Evolutionary conservation across 2,329 filamentous ascomycete species (phyloP), one percentile per base, ranked within the genome.

Genomic region (Hypoxylon sp.): DNA sequence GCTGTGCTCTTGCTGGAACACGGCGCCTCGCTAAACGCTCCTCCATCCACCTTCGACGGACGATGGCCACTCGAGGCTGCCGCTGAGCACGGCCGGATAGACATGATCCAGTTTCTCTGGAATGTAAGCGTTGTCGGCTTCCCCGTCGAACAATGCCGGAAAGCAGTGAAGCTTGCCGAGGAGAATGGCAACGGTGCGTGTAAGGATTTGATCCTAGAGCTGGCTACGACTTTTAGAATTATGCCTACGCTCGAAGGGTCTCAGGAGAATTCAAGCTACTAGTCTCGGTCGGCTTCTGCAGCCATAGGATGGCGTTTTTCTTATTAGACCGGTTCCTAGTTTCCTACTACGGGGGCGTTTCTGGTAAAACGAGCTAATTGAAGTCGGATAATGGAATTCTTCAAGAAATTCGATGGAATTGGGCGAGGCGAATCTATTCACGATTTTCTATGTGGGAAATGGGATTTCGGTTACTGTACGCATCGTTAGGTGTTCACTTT

Each of bases 51-150:
- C 4, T 46, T 65, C 10, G 27, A 59, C 13, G 70, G 72, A 5
- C 44, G 60, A 21, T 73, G 67, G 70, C 73, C 72, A 4, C 42
- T 73, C 1, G 70, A 74, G 52, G 66, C n/a, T 1, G 72, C 72
- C 10, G 70, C 68, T 7, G 65, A 72, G 19, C 2, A 65, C 2
- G 72, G 71, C 1, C 64, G 72, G 6, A 6, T 74, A 1, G 73
- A 72, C 15, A 71, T 74, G 72, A 68, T 70, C 15, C 29, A 67
- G n/a, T 64, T 63, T 32, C 62, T 72, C 6, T 70, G 65, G 68
- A 70, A 68, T 11, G 48, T 31, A 6, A 66, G 62, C 8, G 2
- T 59, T 15, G 21, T 13, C 29, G 53, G 57, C 1, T 65, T 70
- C n/a, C 56, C 65, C 1, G 19, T 50, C 3, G 61, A 65, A 19